A percentile compares a stretch with the other conserved stretches of the same genome.
Evolutionary conservation across 495 filamentous ascomycete species (phyloP).

Genomic region (Cryomyces minteri): DNA sequence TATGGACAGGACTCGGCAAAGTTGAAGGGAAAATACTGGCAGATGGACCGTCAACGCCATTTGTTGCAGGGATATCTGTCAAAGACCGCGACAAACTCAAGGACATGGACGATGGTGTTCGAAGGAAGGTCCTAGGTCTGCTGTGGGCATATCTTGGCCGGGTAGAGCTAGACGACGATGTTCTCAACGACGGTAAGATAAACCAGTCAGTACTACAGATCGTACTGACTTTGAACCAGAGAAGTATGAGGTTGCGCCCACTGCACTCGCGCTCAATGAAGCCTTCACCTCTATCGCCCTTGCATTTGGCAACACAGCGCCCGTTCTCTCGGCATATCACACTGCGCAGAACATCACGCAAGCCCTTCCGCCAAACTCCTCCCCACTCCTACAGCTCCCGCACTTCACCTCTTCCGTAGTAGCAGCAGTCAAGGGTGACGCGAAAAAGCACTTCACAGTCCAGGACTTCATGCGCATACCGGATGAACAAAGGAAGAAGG

Average conservation of each 20-base stretch:
- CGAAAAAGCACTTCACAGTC: slow-evolving; percentile 56
- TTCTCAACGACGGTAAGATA: slow-evolving; percentile 51
- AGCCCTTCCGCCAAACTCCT: slow-evolving; percentile 63
- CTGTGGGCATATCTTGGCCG: slow-evolving; percentile 91
- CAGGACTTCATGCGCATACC: slow-evolving; percentile 76
- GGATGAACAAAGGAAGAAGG: slow-evolving; percentile 49
- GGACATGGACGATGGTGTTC: slow-evolving; percentile 46
- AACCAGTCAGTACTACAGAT: not conserved
- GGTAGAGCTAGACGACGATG: slow-evolving; percentile 53
- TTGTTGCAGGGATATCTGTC: slow-evolving; percentile 37
- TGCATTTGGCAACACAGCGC: slow-evolving; percentile 66
- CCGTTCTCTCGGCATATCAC: slow-evolving; percentile 67
- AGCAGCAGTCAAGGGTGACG: slow-evolving; percentile 51
- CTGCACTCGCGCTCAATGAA: slow-evolving; percentile 65
- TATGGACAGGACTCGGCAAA: slow-evolving; percentile 57
- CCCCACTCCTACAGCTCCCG: slow-evolving; percentile 83
- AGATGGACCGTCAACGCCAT: slow-evolving; percentile 28
- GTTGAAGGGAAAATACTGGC: slow-evolving; percentile 61
- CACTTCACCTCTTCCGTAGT: slow-evolving; percentile 63
- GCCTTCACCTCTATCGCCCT: slow-evolving; percentile 76
- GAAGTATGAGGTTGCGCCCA: slow-evolving; percentile 64
- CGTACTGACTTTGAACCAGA: slow-evolving; percentile 19
- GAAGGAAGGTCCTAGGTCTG: slow-evolving; percentile 72
- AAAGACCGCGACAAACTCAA: slow-evolving; percentile 55
- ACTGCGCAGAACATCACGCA: slow-evolving; percentile 75